Conservation (phyloP, 2,329 filamentous ascomycete species). For the Ascochyta pisi region DNA sequence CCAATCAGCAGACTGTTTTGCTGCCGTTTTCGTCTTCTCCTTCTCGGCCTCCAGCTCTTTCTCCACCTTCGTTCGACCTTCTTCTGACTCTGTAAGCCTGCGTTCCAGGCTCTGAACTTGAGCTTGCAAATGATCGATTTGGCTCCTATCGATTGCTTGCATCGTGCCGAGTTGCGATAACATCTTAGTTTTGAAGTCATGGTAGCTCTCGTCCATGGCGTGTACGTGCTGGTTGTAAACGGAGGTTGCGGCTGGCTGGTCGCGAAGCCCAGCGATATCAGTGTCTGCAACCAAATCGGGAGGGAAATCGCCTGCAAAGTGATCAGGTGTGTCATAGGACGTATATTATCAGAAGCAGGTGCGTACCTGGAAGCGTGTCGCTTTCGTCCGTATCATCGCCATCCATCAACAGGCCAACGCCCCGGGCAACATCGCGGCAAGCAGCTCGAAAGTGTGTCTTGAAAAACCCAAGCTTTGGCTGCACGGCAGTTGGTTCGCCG, state of each 20-base stretch:
- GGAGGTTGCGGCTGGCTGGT: not conserved
- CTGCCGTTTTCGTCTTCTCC: not conserved
- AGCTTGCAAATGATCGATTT: not conserved
- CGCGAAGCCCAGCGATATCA: not conserved
- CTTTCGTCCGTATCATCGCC: not conserved
- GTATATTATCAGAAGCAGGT: too few species aligned
- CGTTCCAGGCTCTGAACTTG: not conserved
- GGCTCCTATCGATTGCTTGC: not conserved
- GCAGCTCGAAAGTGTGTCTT: slow-evolving; percentile 4
- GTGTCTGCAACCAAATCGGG: not conserved
- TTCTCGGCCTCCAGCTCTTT: not conserved
- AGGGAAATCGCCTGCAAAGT: not conserved
- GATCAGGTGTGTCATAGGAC: not conserved
- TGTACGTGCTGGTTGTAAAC: not conserved
- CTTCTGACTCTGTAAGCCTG: not conserved
- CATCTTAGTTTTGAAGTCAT: slow-evolving; percentile 5
- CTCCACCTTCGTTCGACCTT: not conserved
- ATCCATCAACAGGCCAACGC: not conserved
- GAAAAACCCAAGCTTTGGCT: slow-evolving; percentile 1
- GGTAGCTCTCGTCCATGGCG: slow-evolving; percentile 5
- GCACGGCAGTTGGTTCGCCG: not conserved
- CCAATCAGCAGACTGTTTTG: not conserved
- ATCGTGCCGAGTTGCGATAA: not conserved
- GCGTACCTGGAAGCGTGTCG: not conserved
- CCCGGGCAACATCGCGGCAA: not conserved